A percentile compares a stretch with the other conserved stretches of the same genome.
These are phyloP conservation scores for Pichia terricola DNA, from an alignment of 1,139 yeast species.

Conservation along the genomic window DNA sequence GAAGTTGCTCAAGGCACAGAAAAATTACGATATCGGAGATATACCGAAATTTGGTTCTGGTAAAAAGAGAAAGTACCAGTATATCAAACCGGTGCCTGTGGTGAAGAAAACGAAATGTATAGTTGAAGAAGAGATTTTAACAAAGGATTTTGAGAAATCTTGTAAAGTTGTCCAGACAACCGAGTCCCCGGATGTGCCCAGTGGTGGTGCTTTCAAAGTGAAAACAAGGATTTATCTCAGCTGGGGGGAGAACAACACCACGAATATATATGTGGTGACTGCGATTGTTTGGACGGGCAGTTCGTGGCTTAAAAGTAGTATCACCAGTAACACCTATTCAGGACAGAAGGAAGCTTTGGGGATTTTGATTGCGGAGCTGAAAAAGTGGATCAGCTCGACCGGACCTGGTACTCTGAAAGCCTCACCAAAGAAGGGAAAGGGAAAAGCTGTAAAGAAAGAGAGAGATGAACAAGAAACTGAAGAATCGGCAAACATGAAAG, in stretches of 20 bases:
- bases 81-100: constrained; percentile 76
- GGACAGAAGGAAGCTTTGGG: constrained; percentile 76
- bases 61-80: constrained; percentile 51
- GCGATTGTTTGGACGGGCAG: constrained; percentile 86
- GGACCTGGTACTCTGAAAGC: constrained; percentile 13
- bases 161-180: constrained; percentile 60
- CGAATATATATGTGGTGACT: constrained; percentile 55
- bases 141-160: constrained; percentile 47
- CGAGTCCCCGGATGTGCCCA: constrained; percentile 90
- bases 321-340: constrained; percentile 85
- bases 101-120: constrained; percentile 91
- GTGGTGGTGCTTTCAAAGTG: constrained; percentile 74
- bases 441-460: constrained; percentile 5
- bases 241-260: constrained; percentile 70
- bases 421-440: constrained; percentile 4
- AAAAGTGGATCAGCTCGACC: constrained; percentile 29
- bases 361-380: constrained; percentile 49
- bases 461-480: constrained; percentile 10
- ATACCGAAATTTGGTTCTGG: constrained; percentile 38
- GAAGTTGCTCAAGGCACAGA: constrained; percentile 53
- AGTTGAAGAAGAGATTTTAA: constrained; percentile 62
- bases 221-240: constrained; percentile 56
- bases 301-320: constrained; percentile 83
- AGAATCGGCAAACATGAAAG: constrained; percentile 12
- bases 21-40: constrained; percentile 57